Evolutionary conservation across 2,329 filamentous ascomycete genomes (phyloP).

Genomic region (Fusarium compactum): DNA sequence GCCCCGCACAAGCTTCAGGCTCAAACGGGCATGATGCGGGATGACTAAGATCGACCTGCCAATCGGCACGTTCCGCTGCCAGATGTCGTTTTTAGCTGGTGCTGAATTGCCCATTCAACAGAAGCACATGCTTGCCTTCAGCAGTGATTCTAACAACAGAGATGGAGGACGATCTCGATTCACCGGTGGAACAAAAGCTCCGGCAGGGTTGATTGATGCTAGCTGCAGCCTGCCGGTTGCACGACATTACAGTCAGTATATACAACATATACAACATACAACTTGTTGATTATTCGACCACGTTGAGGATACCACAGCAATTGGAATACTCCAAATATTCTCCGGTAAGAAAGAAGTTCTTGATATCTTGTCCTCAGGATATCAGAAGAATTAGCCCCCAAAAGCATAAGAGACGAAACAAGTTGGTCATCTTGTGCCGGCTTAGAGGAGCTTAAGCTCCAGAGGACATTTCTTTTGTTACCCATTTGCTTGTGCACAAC

Average conservation of each 20-base stretch:
- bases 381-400: neutral
- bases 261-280: neutral
- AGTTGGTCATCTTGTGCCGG: neutral
- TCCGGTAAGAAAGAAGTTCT: too few species aligned
- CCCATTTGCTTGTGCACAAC: neutral
- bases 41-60: conserved; percentile 21
- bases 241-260: neutral
- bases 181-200: conserved; percentile 40
- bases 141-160: conserved; percentile 12
- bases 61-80: conserved; percentile 21
- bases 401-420: neutral
- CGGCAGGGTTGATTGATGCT: conserved; percentile 4
- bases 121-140: conserved; percentile 30
- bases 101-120: neutral
- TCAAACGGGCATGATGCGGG: conserved; percentile 27
- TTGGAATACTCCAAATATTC: neutral
- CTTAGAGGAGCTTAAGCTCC: neutral
- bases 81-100: neutral
- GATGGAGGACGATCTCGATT: conserved; percentile 28
- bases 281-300: neutral
- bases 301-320: neutral
- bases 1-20: conserved; percentile 43
- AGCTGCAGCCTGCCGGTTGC: neutral
- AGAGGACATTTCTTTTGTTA: neutral
- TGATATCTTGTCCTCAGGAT: neutral